Evolutionary conservation across 2,329 filamentous ascomycete genomes (phyloP).

Genomic region (Diaporthe ilicicola): DNA sequence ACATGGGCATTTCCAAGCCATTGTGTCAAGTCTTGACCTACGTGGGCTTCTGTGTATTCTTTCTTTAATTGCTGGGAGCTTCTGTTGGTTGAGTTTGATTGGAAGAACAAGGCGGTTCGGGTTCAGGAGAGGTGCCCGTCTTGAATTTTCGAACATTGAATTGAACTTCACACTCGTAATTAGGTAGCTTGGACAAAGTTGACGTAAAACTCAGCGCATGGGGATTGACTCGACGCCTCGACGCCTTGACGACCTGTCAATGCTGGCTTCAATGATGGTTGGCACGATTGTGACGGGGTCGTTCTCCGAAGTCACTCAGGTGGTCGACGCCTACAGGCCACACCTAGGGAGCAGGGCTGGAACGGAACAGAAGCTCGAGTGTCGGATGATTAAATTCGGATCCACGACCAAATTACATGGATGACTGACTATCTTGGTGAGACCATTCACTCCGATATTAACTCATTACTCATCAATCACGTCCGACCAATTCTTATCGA

Average conservation of each 20-base stretch:
- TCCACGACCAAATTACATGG: background rate
- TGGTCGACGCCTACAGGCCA: background rate
- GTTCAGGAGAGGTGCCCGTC: no score
- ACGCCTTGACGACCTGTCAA: background rate
- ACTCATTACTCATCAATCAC: background rate
- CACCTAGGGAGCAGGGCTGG: background rate
- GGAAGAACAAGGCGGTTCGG: no score
- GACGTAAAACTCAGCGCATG: no score
- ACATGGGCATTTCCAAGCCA: background rate
- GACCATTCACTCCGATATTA: no score
- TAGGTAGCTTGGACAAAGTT: no score
- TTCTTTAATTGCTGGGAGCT: background rate
- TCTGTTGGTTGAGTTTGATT: no score
- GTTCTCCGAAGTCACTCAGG: background rate
- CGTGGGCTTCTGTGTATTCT: background rate
- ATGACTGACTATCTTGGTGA: background rate
- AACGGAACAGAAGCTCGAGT: background rate
- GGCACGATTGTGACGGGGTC: background rate
- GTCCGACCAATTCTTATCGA: background rate
- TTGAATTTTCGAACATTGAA: no score
- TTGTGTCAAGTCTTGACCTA: background rate
- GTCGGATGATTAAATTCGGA: background rate
- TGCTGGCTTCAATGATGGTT: background rate
- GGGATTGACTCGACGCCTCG: no score
- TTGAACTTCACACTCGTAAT: no score